Percentiles rank a stretch among this genome's conserved stretches.
Evolutionary conservation across 495 filamentous ascomycete species (phyloP).

Genomic region (Penicillium flavigenum): DNA sequence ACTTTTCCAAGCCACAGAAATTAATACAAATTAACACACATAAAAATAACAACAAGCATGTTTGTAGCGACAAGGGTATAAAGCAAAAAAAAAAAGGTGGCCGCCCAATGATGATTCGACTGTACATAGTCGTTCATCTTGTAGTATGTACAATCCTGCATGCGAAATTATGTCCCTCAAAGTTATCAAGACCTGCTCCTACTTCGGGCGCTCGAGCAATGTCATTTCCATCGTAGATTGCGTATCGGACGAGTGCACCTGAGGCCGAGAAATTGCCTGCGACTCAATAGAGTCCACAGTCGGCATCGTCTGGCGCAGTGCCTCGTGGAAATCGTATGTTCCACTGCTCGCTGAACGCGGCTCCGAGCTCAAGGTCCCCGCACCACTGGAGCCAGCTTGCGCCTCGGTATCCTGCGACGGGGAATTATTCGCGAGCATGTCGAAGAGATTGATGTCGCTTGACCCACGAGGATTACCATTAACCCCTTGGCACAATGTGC

Average conservation of each 20-base stretch:
- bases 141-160: conserved; percentile 1
- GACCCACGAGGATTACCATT: conserved; percentile 11
- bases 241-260: not conserved
- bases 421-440: conserved; percentile 2
- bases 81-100: not conserved
- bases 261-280: not conserved
- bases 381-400: not conserved
- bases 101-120: conserved; percentile 7
- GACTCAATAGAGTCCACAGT: conserved; percentile 5
- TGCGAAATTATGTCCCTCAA: not conserved
- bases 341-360: conserved; percentile 7
- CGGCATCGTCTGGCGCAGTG: conserved; percentile 17
- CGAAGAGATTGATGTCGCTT: conserved; percentile 23
- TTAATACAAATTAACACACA: not conserved
- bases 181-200: not conserved
- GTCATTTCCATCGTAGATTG: conserved; percentile 9
- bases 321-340: conserved; percentile 25
- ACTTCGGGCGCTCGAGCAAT: not conserved
- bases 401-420: not conserved
- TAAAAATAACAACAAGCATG: not conserved
- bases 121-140: not conserved
- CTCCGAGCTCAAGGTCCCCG: not conserved
- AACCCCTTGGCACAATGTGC: conserved; percentile 7
- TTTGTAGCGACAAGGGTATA: conserved; percentile 12
- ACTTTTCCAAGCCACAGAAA: not conserved